A percentile compares a stretch with the other conserved stretches of the same genome.
phyloP scores from a whole-genome alignment of 305 asterid species.

The Fraxinus xanthoxyloides region DNA sequence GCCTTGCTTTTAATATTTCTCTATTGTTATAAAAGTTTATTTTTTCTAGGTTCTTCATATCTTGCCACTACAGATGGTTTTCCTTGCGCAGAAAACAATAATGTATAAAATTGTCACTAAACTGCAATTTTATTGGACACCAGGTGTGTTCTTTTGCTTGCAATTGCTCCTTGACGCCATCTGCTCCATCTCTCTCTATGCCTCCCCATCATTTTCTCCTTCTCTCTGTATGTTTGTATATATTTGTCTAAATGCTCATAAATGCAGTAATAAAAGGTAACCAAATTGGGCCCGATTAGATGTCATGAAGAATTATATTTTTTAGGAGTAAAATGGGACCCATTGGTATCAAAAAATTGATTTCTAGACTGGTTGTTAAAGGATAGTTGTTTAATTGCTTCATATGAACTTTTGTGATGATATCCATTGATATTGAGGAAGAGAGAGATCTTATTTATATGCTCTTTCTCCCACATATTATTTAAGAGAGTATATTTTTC shows the following conservation, averaged over 20 bases:
- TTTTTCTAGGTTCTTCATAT: background rate
- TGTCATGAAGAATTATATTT: background rate
- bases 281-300: background rate
- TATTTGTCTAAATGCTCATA: background rate
- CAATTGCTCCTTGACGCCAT: background rate
- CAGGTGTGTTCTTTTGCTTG: background rate
- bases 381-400: background rate
- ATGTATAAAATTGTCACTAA: background rate
- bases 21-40: background rate
- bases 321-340: background rate
- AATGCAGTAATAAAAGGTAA: background rate
- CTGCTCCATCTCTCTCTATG: background rate
- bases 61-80: background rate
- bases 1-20: background rate
- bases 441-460: background rate
- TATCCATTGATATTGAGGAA: background rate
- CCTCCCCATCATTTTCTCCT: background rate
- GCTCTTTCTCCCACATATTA: background rate
- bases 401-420: background rate
- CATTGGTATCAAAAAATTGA: background rate
- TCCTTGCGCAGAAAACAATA: background rate
- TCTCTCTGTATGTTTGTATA: background rate
- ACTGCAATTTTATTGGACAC: background rate
- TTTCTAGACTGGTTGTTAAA: background rate
- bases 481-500: background rate